phyloP scores from a whole-genome alignment of 306 rosid genomes.

The Fagus sylvatica region DNA sequence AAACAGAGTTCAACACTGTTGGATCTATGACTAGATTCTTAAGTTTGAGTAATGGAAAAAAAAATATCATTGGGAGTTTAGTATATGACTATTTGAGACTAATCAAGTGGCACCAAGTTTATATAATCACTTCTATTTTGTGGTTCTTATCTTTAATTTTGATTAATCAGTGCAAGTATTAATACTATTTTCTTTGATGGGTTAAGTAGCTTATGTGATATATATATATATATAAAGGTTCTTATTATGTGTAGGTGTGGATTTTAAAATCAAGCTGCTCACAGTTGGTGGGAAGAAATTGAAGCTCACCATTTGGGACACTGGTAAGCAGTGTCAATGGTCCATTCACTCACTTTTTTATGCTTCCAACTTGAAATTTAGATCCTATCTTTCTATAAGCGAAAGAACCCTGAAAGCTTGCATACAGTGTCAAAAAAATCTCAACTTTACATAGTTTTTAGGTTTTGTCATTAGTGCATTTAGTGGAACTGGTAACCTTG shows the following conservation, averaged over 20 bases:
- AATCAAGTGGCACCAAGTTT: not conserved
- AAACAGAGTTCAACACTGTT: slow-evolving; percentile 15
- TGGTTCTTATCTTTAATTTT: not conserved
- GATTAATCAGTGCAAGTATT: not conserved
- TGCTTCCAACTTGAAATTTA: not conserved
- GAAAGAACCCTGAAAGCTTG: not conserved
- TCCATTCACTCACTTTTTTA: slow-evolving; percentile 7
- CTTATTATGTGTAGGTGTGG: slow-evolving; percentile 67
- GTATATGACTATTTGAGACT: not conserved
- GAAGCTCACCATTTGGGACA: slow-evolving; percentile 98
- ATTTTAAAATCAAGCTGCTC: slow-evolving; percentile 89
- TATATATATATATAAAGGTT: not conserved
- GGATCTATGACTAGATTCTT: slow-evolving; percentile 32
- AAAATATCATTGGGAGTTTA: not conserved
- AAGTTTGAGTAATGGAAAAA: not conserved
- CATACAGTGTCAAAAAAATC: not conserved
- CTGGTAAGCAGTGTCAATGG: slow-evolving; percentile 49
- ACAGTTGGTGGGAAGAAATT: slow-evolving; percentile 81
- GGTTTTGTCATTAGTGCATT: not conserved
- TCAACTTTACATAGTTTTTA: not conserved
- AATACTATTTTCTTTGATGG: not conserved
- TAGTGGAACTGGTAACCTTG: not conserved
- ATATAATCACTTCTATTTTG: not conserved
- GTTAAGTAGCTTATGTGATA: slow-evolving; percentile 3
- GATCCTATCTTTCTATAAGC: not conserved